Evolutionary conservation across 2,329 filamentous ascomycete species (phyloP).

Genomic region (Cadophora luteo-olivacea): DNA sequence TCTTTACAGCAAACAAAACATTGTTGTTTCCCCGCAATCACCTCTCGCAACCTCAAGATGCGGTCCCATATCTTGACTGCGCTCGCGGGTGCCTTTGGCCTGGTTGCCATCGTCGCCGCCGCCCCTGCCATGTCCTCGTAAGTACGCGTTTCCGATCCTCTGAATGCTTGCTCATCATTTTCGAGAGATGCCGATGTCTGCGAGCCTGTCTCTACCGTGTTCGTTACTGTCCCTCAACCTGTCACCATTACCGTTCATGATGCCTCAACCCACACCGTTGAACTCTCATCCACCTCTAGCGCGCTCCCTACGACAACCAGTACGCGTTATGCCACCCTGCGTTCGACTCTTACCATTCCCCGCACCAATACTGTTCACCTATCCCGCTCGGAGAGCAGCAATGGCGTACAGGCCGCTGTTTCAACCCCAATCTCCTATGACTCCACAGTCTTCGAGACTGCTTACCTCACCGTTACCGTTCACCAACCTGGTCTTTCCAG

Average conservation of each 20-base stretch:
- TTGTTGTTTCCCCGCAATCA: constrained; percentile 17
- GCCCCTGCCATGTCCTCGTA: constrained; percentile 34
- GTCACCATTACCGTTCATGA: constrained; percentile 32
- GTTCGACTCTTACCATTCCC: constrained; percentile 13
- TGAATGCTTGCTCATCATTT: constrained; percentile 22
- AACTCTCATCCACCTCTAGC: constrained; percentile 20
- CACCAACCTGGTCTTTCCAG: constrained; percentile 10
- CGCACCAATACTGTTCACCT: constrained; percentile 8
- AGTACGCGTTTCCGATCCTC: constrained; percentile 20
- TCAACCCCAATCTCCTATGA: constrained; percentile 14
- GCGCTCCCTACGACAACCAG: constrained; percentile 21
- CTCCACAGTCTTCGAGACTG: constrained; percentile 13
- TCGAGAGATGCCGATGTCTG: constrained; percentile 21
- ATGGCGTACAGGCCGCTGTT: constrained; percentile 7
- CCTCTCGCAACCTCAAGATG: constrained; percentile 34
- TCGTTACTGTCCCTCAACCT: constrained; percentile 28
- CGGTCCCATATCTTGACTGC: constrained; percentile 27
- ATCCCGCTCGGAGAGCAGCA: constrained; percentile 10
- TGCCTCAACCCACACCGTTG: constrained; percentile 29
- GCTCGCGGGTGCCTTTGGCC: constrained; percentile 26
- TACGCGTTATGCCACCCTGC: constrained; percentile 25
- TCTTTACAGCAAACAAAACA: constrained; percentile 14
- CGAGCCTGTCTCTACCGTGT: constrained; percentile 32
- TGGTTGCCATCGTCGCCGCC: constrained; percentile 31
- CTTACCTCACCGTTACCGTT: constrained; percentile 21